phyloP scores from a whole-genome alignment of 345 rosid genomes.

The Microthlaspi erraticum region DNA sequence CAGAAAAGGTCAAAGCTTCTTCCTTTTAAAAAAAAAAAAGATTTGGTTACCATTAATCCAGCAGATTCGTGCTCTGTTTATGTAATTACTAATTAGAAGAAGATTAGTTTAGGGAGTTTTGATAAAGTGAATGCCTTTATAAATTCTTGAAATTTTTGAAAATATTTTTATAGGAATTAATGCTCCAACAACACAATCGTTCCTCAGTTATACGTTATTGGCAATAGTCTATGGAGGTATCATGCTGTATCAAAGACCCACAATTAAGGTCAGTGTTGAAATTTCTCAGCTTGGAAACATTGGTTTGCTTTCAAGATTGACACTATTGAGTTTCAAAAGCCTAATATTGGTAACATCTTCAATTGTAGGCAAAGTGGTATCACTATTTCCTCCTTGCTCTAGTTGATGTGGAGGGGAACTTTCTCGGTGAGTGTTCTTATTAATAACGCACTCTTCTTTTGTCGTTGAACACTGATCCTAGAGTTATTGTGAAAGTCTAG shows the following conservation, averaged over 20 bases:
- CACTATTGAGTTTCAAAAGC: not conserved
- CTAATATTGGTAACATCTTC: slow-evolving; percentile 4
- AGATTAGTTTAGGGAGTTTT: not conserved
- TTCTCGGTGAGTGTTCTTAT: slow-evolving; percentile 70
- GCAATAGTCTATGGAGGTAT: slow-evolving; percentile 62
- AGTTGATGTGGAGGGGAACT: slow-evolving; percentile 87
- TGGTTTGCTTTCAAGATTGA: slow-evolving; percentile 12
- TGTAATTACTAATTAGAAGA: not conserved
- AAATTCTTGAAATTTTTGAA: not conserved
- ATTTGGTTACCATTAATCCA: not conserved
- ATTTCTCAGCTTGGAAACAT: slow-evolving; percentile 6
- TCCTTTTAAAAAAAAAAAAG: too few species aligned
- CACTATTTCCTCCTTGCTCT: slow-evolving; percentile 71
- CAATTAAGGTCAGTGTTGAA: slow-evolving; percentile 51
- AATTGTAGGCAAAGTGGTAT: slow-evolving; percentile 84
- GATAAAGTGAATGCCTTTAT: not conserved
- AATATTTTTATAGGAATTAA: slow-evolving; percentile 55
- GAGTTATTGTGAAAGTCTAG: not conserved
- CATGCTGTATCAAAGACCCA: slow-evolving; percentile 51
- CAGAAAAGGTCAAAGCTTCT: slow-evolving; percentile 57
- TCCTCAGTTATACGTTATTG: slow-evolving; percentile 52
- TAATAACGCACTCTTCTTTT: not conserved
- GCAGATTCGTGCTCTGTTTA: not conserved
- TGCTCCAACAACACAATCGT: slow-evolving; percentile 68
- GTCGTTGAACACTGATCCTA: not conserved